A percentile compares a stretch with the other conserved stretches of the same genome.
Conservation (phyloP, 2,329 filamentous ascomycete genomes). For the Fusarium sp. region DNA sequence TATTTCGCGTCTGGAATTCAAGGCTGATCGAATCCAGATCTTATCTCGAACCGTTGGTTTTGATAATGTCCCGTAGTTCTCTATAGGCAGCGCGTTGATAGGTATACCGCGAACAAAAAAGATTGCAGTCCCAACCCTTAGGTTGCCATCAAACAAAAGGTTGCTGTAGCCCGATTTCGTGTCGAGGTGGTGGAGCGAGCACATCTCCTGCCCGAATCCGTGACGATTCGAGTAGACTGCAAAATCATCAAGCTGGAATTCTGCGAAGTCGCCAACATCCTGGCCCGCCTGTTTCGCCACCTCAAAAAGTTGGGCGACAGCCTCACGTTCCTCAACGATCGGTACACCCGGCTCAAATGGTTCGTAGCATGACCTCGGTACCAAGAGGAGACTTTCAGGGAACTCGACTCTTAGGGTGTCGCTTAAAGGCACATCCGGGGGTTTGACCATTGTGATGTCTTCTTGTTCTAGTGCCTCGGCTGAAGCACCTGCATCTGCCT, state of each 20-base stretch:
- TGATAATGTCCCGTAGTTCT: constrained; percentile 69
- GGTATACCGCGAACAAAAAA: constrained; percentile 68
- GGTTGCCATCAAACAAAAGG: constrained; percentile 71
- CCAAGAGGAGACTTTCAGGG: constrained; percentile 46
- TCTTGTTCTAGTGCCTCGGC: constrained; percentile 10
- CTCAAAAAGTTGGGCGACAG: constrained; percentile 20
- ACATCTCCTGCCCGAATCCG: constrained; percentile 63
- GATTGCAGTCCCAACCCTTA: constrained; percentile 59
- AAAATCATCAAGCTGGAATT: constrained; percentile 70
- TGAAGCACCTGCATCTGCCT: constrained; percentile 6
- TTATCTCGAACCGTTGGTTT: constrained; percentile 62
- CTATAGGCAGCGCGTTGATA: constrained; percentile 73
- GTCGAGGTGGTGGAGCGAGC: constrained; percentile 66
- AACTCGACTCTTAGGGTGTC: constrained; percentile 45
- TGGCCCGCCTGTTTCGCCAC: constrained; percentile 23
- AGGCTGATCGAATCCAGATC: constrained; percentile 74
- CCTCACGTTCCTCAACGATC: constrained; percentile 43
- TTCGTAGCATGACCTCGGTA: constrained; percentile 51
- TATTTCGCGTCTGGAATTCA: constrained; percentile 58
- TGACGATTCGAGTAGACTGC: constrained; percentile 64
- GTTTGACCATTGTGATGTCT: background rate
- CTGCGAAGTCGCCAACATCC: constrained; percentile 53
- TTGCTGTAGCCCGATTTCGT: constrained; percentile 51
- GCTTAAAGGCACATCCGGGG: background rate
- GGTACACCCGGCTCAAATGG: constrained; percentile 49